Evolutionary conservation across 345 rosid genomes (phyloP).

Genomic region (Lepidium africanum): DNA sequence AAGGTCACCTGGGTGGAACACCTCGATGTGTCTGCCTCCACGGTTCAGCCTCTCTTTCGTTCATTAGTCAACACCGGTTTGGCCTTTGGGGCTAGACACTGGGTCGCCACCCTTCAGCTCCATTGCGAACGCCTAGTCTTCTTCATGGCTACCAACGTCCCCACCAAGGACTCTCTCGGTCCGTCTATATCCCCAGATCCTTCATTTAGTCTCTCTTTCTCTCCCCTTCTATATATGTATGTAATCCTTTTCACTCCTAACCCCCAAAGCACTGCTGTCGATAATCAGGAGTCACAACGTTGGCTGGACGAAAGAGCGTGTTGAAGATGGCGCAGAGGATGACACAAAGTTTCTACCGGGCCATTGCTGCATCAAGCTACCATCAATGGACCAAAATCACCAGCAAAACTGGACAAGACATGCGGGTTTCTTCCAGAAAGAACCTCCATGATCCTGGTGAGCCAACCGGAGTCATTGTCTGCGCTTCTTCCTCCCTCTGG

Average conservation of each 20-base stretch:
- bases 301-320: constrained; percentile 95
- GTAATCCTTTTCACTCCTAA: neutral
- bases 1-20: constrained; percentile 98
- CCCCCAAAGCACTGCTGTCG: neutral
- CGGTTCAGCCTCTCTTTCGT: constrained; percentile 69
- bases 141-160: constrained; percentile 99
- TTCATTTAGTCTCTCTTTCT: neutral
- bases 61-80: constrained; percentile 70
- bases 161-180: constrained; percentile 96
- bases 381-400: constrained; percentile 81
- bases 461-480: constrained; percentile 80
- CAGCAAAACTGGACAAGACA: constrained; percentile 87
- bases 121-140: constrained; percentile 92
- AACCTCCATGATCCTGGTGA: constrained; percentile 90
- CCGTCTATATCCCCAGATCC: neutral
- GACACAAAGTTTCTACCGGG: constrained; percentile 75
- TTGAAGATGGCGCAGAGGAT: constrained; percentile 84
- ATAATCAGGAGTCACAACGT: constrained; percentile 66
- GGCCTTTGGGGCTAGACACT: constrained; percentile 92
- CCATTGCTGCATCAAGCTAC: constrained; percentile 93
- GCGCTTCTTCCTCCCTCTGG: constrained; percentile 85
- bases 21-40: constrained; percentile 54
- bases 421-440: constrained; percentile 84
- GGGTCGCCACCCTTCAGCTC: constrained; percentile 79
- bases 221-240: neutral